Evolutionary conservation across 2,329 filamentous ascomycete genomes (phyloP).

Genomic region (Pleurostoma richardsiae): DNA sequence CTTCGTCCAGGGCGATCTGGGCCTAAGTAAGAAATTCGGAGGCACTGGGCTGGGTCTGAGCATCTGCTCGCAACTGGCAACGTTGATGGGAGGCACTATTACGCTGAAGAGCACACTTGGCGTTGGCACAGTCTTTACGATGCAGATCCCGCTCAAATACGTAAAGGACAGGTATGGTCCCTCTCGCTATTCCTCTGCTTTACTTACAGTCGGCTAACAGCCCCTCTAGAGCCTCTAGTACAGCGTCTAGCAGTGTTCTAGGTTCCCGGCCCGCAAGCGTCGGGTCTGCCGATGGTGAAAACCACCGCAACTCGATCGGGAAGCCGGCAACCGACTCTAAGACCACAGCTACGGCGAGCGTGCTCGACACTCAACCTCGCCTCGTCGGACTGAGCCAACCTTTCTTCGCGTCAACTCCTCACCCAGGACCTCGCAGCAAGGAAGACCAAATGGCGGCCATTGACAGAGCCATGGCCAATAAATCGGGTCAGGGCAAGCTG

Average conservation of each 20-base stretch:
- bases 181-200: too few relatives aligned
- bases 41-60: slow-evolving; percentile 84
- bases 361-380: slow-evolving; percentile 66
- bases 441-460: slow-evolving; percentile 62
- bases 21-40: slow-evolving; percentile 83
- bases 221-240: slow-evolving; percentile 40
- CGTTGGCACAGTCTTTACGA: slow-evolving; percentile 73
- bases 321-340: slow-evolving; percentile 18
- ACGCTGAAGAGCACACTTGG: slow-evolving; percentile 66
- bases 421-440: slow-evolving; percentile 28
- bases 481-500: slow-evolving; percentile 58
- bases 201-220: neutral
- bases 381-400: slow-evolving; percentile 78
- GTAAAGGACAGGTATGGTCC: slow-evolving; percentile 57
- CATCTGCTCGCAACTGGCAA: slow-evolving; percentile 83
- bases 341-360: slow-evolving; percentile 31
- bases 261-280: slow-evolving; percentile 43
- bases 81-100: slow-evolving; percentile 76
- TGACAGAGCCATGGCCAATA: slow-evolving; percentile 57
- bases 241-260: slow-evolving; percentile 47
- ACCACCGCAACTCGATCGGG: slow-evolving; percentile 17
- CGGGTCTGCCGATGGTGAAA: slow-evolving; percentile 32
- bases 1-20: slow-evolving; percentile 88
- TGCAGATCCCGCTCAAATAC: slow-evolving; percentile 77
- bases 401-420: slow-evolving; percentile 58